Conservation (phyloP, 116 monocot genomes). For the Posidonia oceanica region DNA sequence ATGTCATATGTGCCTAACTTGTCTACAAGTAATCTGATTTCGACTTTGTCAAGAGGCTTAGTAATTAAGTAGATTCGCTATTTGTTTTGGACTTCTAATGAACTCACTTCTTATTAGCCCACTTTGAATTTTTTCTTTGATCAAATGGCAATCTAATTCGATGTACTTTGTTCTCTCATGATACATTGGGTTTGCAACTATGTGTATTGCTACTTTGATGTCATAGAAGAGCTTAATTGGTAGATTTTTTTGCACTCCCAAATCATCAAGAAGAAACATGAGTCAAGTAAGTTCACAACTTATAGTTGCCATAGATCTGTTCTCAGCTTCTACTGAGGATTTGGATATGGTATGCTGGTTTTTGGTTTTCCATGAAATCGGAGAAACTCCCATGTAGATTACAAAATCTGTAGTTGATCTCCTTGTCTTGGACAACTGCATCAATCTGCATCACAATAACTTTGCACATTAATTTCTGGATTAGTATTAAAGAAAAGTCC, state of each 20-base stretch:
- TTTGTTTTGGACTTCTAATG: background rate
- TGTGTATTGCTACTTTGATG: background rate
- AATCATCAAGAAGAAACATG: background rate
- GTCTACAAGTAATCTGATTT: background rate
- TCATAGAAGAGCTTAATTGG: background rate
- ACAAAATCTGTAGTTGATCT: background rate
- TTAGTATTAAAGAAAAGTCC: background rate
- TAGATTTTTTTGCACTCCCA: background rate
- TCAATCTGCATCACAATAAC: slow-evolving; percentile 3
- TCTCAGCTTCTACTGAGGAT: background rate
- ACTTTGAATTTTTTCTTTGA: background rate
- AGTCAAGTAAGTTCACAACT: background rate
- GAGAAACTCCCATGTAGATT: background rate
- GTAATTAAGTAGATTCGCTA: background rate
- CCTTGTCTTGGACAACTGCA: background rate
- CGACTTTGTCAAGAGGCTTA: background rate
- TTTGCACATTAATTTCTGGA: background rate
- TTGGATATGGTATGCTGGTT: background rate
- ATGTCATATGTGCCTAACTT: background rate
- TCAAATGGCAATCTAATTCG: background rate
- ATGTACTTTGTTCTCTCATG: slow-evolving; percentile 3
- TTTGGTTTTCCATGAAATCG: background rate
- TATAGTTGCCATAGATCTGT: background rate
- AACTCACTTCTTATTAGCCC: background rate
- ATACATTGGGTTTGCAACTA: background rate